Evolutionary conservation across 2,329 filamentous ascomycete species (phyloP).

Genomic region (Ophiostoma ips): DNA sequence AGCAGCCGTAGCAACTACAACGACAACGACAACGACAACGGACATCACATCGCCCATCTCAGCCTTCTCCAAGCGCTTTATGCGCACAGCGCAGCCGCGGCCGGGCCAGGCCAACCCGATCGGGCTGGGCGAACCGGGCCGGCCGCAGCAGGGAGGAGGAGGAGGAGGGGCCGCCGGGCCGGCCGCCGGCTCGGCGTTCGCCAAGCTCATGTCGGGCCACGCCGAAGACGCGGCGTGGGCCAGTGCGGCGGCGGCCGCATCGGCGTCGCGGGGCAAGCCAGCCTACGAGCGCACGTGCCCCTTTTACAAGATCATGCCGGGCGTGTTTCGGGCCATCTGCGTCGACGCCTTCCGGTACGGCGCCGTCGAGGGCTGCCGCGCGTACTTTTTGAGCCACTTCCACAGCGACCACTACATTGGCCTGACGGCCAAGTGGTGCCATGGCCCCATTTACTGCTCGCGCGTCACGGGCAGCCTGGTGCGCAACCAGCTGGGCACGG

Average conservation of each 20-base stretch:
- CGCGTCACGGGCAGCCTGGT: slow-evolving; percentile 83
- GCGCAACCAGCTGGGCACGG: slow-evolving; percentile 70
- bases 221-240: slow-evolving; percentile 87
- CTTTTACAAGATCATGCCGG: slow-evolving; percentile 96
- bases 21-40: background rate
- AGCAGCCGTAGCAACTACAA: background rate
- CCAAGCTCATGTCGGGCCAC: slow-evolving; percentile 83
- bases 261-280: slow-evolving; percentile 66
- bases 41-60: slow-evolving; percentile 17
- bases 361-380: slow-evolving; percentile 78
- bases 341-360: slow-evolving; percentile 96
- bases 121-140: slow-evolving; percentile 28
- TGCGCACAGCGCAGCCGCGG: slow-evolving; percentile 54
- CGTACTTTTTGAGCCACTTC: slow-evolving; percentile 95
- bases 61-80: slow-evolving; percentile 40
- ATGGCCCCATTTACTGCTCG: slow-evolving; percentile 95
- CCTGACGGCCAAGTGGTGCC: slow-evolving; percentile 72
- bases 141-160: background rate
- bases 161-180: background rate
- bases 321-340: slow-evolving; percentile 59
- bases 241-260: slow-evolving; percentile 66
- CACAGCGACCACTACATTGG: slow-evolving; percentile 97
- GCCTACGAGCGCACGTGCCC: slow-evolving; percentile 85
- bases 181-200: slow-evolving; percentile 57
- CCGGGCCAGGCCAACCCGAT: slow-evolving; percentile 76